Conservation (phyloP, 1,284 basidiomycete genomes). For the Xerocomus nothofagi region DNA sequence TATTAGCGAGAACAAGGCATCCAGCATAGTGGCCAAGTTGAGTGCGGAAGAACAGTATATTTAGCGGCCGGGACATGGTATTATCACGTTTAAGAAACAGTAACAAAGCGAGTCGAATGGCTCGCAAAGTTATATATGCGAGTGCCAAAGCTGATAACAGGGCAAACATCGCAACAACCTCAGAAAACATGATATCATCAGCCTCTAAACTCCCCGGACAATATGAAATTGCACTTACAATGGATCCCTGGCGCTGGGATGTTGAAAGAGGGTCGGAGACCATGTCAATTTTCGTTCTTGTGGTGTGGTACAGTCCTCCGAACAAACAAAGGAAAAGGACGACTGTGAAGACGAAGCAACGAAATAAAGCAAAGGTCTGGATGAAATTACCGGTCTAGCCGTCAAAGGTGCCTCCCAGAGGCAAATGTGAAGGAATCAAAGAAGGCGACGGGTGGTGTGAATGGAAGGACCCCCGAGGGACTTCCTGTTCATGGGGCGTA, state of each 20-base stretch:
- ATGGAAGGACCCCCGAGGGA: neutral
- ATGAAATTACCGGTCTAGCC: slow-evolving; percentile 32
- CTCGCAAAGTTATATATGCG: slow-evolving; percentile 19
- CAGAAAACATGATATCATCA: neutral
- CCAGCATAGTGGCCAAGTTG: slow-evolving; percentile 66
- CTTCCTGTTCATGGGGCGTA: neutral
- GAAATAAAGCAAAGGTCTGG: slow-evolving; percentile 15
- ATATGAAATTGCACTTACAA: slow-evolving; percentile 20
- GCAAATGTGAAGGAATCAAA: slow-evolving; percentile 38
- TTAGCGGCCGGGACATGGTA: slow-evolving; percentile 32
- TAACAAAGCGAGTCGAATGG: slow-evolving; percentile 27
- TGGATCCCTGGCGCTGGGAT: slow-evolving; percentile 12
- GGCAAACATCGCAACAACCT: slow-evolving; percentile 25
- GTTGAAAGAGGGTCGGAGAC: slow-evolving; percentile 13
- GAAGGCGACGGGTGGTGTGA: slow-evolving; percentile 19
- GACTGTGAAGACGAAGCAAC: slow-evolving; percentile 13
- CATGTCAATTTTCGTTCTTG: neutral
- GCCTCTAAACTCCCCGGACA: neutral
- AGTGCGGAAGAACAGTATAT: slow-evolving; percentile 65
- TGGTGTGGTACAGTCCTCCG: neutral
- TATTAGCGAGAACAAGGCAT: slow-evolving; percentile 60
- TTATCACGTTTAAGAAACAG: slow-evolving; percentile 19
- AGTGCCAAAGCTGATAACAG: slow-evolving; percentile 26
- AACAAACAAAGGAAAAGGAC: neutral
- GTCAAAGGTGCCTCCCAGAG: slow-evolving; percentile 36